Evolutionary conservation across 2,329 filamentous ascomycete species (phyloP).

Genomic region (Magnaporthales sp.): DNA sequence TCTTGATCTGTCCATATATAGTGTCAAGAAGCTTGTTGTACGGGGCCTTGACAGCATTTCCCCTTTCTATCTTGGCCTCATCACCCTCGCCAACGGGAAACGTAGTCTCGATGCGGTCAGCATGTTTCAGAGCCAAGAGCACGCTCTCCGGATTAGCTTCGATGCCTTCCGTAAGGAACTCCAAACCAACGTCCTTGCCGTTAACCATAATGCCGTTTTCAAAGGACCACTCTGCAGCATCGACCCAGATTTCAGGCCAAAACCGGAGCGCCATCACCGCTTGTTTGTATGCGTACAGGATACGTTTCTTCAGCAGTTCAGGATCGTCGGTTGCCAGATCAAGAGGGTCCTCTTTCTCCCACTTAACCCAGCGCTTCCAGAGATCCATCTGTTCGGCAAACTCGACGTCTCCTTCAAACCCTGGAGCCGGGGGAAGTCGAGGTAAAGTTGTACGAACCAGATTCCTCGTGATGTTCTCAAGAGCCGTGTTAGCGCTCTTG

Average conservation of each 20-base stretch:
- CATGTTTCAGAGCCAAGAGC: conserved; percentile 79
- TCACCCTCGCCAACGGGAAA: conserved; percentile 71
- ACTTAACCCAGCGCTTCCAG: conserved; percentile 91
- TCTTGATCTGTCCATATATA: conserved; percentile 78
- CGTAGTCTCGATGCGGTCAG: conserved; percentile 75
- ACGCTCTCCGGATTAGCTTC: conserved; percentile 90
- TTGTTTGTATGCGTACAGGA: conserved; percentile 89
- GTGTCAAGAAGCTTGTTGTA: conserved; percentile 78
- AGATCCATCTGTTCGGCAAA: conserved; percentile 76
- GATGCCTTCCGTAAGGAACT: conserved; percentile 75
- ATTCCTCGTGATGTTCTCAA: conserved; percentile 80
- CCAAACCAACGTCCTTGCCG: conserved; percentile 52
- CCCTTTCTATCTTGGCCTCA: conserved; percentile 64
- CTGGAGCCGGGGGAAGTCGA: conserved; percentile 69
- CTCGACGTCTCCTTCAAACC: conserved; percentile 80
- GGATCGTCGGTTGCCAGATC: conserved; percentile 77
- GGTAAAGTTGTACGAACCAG: conserved; percentile 73
- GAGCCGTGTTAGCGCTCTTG: conserved; percentile 76
- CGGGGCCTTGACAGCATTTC: conserved; percentile 69
- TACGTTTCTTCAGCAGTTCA: conserved; percentile 63
- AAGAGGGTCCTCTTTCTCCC: conserved; percentile 90
- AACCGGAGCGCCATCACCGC: conserved; percentile 89
- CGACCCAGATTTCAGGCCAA: conserved; percentile 93
- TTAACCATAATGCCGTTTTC: conserved; percentile 61
- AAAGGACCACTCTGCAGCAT: conserved; percentile 88